Percentiles rank a stretch among this genome's conserved stretches.
phyloP scores from a whole-genome alignment of 768 basidiomycete species.

The Cystofilobasidium ferigula region DNA sequence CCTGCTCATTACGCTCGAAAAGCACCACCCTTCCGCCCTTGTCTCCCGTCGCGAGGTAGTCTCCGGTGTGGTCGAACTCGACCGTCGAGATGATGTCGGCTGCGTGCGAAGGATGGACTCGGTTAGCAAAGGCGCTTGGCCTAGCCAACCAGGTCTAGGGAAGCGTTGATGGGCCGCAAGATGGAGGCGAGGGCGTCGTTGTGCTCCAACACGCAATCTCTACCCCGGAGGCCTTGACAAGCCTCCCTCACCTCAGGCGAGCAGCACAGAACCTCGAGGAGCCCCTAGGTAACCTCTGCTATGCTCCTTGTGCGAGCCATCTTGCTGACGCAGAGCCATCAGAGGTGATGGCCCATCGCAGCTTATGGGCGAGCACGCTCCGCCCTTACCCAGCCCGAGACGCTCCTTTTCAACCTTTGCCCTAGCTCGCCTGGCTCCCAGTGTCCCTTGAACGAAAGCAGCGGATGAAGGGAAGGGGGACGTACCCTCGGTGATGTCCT shows the following conservation, averaged over 20 bases:
- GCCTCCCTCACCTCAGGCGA: no score
- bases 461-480: constrained; percentile 5
- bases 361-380: no score
- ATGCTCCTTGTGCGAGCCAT: no score
- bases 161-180: background rate
- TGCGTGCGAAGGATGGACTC: constrained; percentile 36
- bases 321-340: no score
- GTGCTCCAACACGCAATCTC: background rate
- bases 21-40: constrained; percentile 98
- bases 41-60: constrained; percentile 98
- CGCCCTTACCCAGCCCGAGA: background rate
- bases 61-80: constrained; percentile 98
- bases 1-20: constrained; percentile 96
- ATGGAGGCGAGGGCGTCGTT: constrained; percentile 12
- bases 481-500: constrained; percentile 97
- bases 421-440: background rate
- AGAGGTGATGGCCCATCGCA: no score
- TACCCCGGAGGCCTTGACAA: background rate
- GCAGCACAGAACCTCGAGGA: no score
- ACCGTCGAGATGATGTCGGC: constrained; percentile 99
- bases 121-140: background rate
- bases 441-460: background rate
- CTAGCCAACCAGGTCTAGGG: no score
- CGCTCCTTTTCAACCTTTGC: background rate
- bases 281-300: no score